Evolutionary conservation across 2,329 filamentous ascomycete genomes (phyloP).

Genomic region (Cordyceps pruinosa): DNA sequence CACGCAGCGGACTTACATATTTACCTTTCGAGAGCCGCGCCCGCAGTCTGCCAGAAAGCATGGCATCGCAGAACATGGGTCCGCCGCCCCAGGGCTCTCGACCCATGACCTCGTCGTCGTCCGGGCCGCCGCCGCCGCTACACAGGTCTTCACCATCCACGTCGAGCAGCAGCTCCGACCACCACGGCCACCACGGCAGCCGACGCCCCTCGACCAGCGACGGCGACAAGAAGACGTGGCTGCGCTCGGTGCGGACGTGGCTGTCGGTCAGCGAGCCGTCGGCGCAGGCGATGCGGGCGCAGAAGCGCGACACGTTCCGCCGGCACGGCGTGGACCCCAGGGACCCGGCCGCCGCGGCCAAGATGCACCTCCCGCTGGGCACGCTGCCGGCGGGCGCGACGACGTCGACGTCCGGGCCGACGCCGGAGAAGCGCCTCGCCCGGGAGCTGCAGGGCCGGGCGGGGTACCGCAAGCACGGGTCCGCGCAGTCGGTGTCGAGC

Average conservation of each 20-base stretch:
- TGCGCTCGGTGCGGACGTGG: conserved; percentile 42
- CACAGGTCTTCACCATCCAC: background rate
- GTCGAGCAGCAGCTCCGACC: background rate
- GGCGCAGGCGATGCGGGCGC: conserved; percentile 39
- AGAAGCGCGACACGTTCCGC: conserved; percentile 36
- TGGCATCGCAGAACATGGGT: background rate
- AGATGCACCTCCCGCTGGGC: conserved; percentile 39
- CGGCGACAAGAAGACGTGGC: conserved; percentile 27
- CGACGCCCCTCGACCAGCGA: background rate
- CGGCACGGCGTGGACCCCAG: conserved; percentile 37
- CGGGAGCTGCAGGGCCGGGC: conserved; percentile 26
- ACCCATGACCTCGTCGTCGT: no score
- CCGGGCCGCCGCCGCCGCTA: background rate
- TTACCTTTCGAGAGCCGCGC: background rate
- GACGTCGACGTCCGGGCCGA: conserved; percentile 38
- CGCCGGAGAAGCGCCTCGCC: conserved; percentile 37
- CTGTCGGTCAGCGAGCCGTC: conserved; percentile 43
- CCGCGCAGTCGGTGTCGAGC: conserved; percentile 28
- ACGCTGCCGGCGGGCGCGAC: conserved; percentile 39
- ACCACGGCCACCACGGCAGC: background rate
- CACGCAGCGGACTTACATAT: no score
- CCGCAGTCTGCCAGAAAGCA: background rate
- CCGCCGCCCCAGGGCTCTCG: background rate
- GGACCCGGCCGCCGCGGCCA: conserved; percentile 37
- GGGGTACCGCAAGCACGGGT: conserved; percentile 20